phyloP scores from a whole-genome alignment of 2,329 filamentous ascomycete species.

The Alternaria gaisen region DNA sequence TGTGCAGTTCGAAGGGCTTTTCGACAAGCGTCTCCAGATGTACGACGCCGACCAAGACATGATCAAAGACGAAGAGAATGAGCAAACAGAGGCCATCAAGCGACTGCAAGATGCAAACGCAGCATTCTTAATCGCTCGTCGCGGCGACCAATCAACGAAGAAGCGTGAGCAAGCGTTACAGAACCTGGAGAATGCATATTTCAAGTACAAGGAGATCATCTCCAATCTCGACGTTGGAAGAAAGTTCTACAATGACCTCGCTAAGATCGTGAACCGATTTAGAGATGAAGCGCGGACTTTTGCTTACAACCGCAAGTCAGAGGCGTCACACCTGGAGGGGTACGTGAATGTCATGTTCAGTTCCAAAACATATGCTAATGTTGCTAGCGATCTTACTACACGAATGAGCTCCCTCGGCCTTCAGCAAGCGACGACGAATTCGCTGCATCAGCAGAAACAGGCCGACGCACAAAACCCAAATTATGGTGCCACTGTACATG shows the following conservation, averaged over 20 bases:
- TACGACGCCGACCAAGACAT: slow-evolving; percentile 82
- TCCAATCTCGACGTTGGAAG: slow-evolving; percentile 89
- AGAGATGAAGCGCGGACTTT: slow-evolving; percentile 82
- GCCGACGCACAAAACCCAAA: slow-evolving; percentile 66
- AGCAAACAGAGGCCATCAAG: slow-evolving; percentile 76
- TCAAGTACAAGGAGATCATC: slow-evolving; percentile 96
- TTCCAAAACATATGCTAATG: slow-evolving; percentile 19
- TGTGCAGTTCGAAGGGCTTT: slow-evolving; percentile 90
- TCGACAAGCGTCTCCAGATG: slow-evolving; percentile 79
- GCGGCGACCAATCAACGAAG: slow-evolving; percentile 70
- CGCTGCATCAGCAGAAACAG: slow-evolving; percentile 57
- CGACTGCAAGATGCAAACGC: slow-evolving; percentile 79
- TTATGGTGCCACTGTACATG: slow-evolving; percentile 59
- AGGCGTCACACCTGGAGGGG: slow-evolving; percentile 81
- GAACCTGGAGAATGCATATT: slow-evolving; percentile 86
- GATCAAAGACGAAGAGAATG: slow-evolving; percentile 73
- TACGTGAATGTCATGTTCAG: slow-evolving; percentile 53
- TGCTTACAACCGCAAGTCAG: slow-evolving; percentile 79
- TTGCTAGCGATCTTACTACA: slow-evolving; percentile 63
- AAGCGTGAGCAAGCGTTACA: slow-evolving; percentile 90
- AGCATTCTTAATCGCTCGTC: slow-evolving; percentile 77
- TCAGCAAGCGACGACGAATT: slow-evolving; percentile 52
- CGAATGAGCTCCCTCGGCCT: slow-evolving; percentile 68
- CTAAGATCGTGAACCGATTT: slow-evolving; percentile 85
- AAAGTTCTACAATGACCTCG: slow-evolving; percentile 97